These are phyloP conservation scores for Vigna unguiculata DNA, from an alignment of 306 rosid genomes.

Conservation along the genomic window DNA sequence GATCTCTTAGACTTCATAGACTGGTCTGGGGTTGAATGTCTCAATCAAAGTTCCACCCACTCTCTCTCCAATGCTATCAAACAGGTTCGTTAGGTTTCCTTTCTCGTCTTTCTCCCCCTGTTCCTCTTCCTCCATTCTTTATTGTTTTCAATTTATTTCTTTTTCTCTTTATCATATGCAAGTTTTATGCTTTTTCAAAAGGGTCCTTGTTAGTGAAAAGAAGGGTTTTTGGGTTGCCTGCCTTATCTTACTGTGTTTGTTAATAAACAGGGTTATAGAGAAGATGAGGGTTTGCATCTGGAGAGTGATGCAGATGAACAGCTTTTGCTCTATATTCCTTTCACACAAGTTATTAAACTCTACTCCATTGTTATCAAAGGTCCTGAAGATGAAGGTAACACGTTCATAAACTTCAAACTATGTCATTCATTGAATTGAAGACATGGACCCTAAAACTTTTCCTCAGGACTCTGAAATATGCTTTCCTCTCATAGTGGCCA, in stretches of 20 bases:
- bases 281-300: slow-evolving; percentile 87
- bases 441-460: background rate
- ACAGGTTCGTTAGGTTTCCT: slow-evolving; percentile 56
- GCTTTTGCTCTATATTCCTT: slow-evolving; percentile 90
- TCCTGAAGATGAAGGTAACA: slow-evolving; percentile 87
- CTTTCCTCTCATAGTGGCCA: background rate
- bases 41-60: slow-evolving; percentile 82
- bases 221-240: background rate
- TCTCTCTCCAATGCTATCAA: slow-evolving; percentile 69
- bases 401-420: background rate
- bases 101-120: too few relatives aligned
- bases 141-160: background rate
- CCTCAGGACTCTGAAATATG: background rate
- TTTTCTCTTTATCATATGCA: background rate
- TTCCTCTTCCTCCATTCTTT: background rate
- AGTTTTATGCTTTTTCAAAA: slow-evolving; percentile 19
- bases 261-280: slow-evolving; percentile 80
- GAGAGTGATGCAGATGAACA: slow-evolving; percentile 99
- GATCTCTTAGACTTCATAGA: slow-evolving; percentile 93
- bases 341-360: slow-evolving; percentile 84
- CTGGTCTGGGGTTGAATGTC: slow-evolving; percentile 95
- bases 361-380: slow-evolving; percentile 76
- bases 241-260: slow-evolving; percentile 36
- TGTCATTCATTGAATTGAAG: background rate
- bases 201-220: background rate